Percentiles rank a stretch among this genome's conserved stretches.
phyloP scores from a whole-genome alignment of 148 eudicot genomes.

The Oxyria digyna region DNA sequence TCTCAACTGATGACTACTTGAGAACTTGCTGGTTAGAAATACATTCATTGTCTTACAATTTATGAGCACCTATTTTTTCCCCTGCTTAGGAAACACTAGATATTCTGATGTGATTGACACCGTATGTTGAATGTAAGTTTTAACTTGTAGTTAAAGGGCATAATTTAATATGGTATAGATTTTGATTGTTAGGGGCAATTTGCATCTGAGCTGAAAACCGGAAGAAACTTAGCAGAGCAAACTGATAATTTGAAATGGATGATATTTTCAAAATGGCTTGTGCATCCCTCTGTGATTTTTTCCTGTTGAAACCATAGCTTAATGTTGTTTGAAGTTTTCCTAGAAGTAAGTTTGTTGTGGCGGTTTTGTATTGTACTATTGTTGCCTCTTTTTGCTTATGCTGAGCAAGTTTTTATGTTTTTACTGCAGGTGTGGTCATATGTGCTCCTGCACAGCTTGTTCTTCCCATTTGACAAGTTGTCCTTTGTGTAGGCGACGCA shows the following conservation, averaged over 20 bases:
- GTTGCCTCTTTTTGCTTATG: background rate
- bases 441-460: slow-evolving; percentile 87
- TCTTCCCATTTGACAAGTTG: slow-evolving; percentile 71
- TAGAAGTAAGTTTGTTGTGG: background rate
- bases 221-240: background rate
- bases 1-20: background rate
- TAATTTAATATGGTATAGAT: background rate
- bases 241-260: background rate
- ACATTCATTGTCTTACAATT: background rate
- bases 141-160: background rate
- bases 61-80: background rate
- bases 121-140: background rate
- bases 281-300: background rate
- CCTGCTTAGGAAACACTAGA: background rate
- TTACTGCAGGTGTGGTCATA: slow-evolving; percentile 80
- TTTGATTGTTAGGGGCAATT: background rate
- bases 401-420: background rate
- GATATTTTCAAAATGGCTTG: background rate
- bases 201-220: background rate
- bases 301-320: no score
- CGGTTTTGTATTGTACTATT: no score
- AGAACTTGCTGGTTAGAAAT: background rate
- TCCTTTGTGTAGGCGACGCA: slow-evolving; percentile 75
- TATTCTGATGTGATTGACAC: background rate
- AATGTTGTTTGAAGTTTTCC: background rate